Base-by-base conservation (phyloP, 192 early-diverging fungal genomes). In the Glomus cerebriforme region DNA sequence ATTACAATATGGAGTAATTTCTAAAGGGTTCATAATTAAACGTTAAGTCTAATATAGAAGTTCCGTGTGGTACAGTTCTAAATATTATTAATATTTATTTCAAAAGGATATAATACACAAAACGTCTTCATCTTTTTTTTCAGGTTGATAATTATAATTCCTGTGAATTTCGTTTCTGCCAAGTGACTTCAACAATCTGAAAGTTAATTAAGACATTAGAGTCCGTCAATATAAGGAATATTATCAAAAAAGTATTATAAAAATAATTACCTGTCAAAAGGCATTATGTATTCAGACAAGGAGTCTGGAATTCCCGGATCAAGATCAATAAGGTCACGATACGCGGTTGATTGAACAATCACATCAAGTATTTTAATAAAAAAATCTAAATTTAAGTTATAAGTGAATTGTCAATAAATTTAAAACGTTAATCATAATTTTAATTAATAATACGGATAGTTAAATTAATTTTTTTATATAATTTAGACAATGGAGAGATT, bases 91-190 rank as follows among this genome's bases (percentile, higher is more conserved):
- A n/a, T 6, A 3, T 59, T 6, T 59, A 59, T 59, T 22, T 59
- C 17, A 22, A 26, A 71, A 71, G 69, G 69, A 71, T 71, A 71
- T 71, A 8, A 71, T 71, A 71, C n/a, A 49, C 10, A 19, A 27
- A 49, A 47, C 69, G 9, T 47, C 43, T 26, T 71, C 17, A 13
- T 68, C 60, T 24, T 24, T 31, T n/a, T 34, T 71, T 45, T 47
- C 39, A 47, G 29, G 9, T 68, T 32, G 29, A 17, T 8, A 37
- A 68, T 8, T 19, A n/a, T 35, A n/a, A 12, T n/a, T n/a, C 19
- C 66, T 34, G 15, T 22, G n/a, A n/a, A 0, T 68, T 68, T 37
- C 29, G 22, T 68, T 37, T 37, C 34, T 34, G 19, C 27, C 34
- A 7, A 13, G 17, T 35, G 66, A 68, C 34, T 34, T 68, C 1